Base-by-base conservation (phyloP, 192 early-diverging fungal species). In the Geranomyces michiganensis region DNA sequence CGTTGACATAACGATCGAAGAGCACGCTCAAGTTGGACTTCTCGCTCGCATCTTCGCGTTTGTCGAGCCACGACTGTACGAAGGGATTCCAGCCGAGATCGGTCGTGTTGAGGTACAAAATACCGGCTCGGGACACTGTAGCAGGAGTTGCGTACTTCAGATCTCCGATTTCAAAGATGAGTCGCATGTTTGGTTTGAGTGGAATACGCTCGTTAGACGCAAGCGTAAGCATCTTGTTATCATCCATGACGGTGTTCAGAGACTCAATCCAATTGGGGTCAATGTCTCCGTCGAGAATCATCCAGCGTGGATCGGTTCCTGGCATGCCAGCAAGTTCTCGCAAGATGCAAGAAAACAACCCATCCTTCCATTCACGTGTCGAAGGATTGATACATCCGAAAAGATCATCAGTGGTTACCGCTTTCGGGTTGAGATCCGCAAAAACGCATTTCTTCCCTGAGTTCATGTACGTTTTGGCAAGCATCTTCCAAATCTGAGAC, bases 71-170 rank as follows among this genome's bases (percentile, higher is more conserved):
- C 21, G 84, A 87, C 68, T 89, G 87, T 5, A 89, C 86, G 64
- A 81, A 88, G 21, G 87, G 87, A 66, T 88, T 88, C 86, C 86
- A 89, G 3, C 87, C 87, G 17, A 89, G 62, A 72, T 89, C 87
- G 8, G 86, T 83, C 2, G 76, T 81, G 63, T 88, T 89, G 10
- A 89, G 62, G 66, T 88, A 89, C 33, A 89, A 64, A 71, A 89
- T 89, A 76, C 87, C 87, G n/a, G 87, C 87, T 47, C 87, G 80
- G 1, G 87, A 89, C 31, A 89, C 87, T 0, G 87, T 89, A 36
- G 87, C 87, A n/a, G 87, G 87, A 14, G 87, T 89, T n/a, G 87
- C 87, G 65, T 89, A 88, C 65, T 88, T 89, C 22, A 89, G 66
- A 58, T 89, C 84, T 13, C 82, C 84, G 71, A 89, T 89, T 66